phyloP scores from a whole-genome alignment of 225 moss, liverwort and hornwort species.

The Sphagnum contortum region DNA sequence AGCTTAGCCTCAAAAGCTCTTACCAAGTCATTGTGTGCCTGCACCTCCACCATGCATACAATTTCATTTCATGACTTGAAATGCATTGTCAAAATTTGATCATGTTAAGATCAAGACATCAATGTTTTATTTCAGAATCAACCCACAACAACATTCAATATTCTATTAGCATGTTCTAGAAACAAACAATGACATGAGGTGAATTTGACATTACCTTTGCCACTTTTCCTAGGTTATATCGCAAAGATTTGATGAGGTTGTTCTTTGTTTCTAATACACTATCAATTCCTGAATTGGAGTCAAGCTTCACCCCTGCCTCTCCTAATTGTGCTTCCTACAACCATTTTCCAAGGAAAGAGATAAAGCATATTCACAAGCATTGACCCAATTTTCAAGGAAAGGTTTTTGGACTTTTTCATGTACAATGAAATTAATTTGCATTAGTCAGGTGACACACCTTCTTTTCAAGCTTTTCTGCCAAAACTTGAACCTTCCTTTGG shows the following conservation, averaged over 20 bases:
- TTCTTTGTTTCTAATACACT: constrained; percentile 57
- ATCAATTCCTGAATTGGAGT: constrained; percentile 28
- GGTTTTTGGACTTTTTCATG: too few species aligned
- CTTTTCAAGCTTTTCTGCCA: constrained; percentile 57
- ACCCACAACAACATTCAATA: too few species aligned
- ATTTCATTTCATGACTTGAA: too few species aligned
- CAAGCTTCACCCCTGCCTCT: constrained; percentile 31
- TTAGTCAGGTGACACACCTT: constrained; percentile 28
- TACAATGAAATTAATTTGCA: too few species aligned
- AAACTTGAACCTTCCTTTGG: constrained; percentile 66
- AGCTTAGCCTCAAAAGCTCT: constrained; percentile 79
- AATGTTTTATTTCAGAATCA: too few species aligned
- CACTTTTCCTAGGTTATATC: constrained; percentile 78
- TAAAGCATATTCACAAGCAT: background rate
- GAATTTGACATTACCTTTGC: constrained; percentile 34
- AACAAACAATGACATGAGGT: too few species aligned
- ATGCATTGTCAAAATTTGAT: too few species aligned
- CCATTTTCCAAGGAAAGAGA: background rate
- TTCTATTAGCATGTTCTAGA: too few species aligned
- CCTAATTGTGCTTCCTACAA: constrained; percentile 70
- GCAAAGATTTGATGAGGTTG: constrained; percentile 60
- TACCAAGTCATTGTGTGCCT: constrained; percentile 73
- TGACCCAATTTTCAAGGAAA: too few species aligned
- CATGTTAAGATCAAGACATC: too few species aligned
- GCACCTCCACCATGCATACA: background rate